phyloP scores from a whole-genome alignment of 78 protist genomes.

The Cavenderia fasciculata region DNA sequence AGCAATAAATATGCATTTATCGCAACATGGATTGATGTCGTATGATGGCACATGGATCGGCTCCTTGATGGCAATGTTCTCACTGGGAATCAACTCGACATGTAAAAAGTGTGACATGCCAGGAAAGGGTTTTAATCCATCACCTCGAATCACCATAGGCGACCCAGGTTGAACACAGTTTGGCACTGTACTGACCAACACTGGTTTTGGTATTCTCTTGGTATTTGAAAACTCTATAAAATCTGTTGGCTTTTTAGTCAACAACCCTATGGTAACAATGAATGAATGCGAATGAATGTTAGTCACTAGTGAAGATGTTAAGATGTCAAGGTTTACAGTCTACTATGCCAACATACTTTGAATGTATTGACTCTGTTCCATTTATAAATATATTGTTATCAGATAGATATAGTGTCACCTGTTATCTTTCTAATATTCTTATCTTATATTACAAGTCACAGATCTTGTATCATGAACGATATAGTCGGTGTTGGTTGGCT shows the following conservation, averaged over 20 bases:
- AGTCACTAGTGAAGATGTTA: too few species aligned
- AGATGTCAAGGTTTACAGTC: too few species aligned
- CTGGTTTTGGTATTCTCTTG: conserved; percentile 56
- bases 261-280: conserved; percentile 19
- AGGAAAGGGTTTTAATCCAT: conserved; percentile 50
- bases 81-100: conserved; percentile 20
- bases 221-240: conserved; percentile 32
- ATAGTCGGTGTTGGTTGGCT: too few species aligned
- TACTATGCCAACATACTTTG: too few species aligned
- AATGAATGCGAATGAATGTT: background rate
- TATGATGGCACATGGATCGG: conserved; percentile 13
- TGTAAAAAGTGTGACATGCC: conserved; percentile 28
- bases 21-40: conserved; percentile 66
- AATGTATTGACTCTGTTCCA: too few species aligned
- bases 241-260: conserved; percentile 29
- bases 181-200: conserved; percentile 26
- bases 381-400: too few species aligned
- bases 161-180: background rate
- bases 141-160: conserved; percentile 54
- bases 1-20: conserved; percentile 37
- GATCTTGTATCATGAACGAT: too few species aligned
- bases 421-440: too few species aligned
- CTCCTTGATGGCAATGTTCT: background rate
- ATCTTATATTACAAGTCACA: too few species aligned
- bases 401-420: too few species aligned